Evolutionary conservation across 2,329 filamentous ascomycete genomes (phyloP), one percentile per base, ranked within the genome.

Genomic region (Hyphodiscus sp.): DNA sequence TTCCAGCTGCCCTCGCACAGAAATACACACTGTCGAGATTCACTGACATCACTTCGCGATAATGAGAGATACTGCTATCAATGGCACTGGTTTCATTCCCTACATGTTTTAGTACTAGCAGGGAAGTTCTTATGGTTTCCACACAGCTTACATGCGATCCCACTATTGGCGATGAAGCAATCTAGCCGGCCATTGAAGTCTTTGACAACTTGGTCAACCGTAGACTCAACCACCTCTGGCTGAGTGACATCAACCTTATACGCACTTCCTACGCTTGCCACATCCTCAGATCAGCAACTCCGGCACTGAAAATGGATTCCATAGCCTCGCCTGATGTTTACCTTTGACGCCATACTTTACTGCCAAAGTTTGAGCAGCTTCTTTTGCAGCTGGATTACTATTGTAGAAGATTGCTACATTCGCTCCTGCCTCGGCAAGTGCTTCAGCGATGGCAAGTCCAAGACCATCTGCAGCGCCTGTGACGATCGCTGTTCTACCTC

Each of bases 1-100:
- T 72, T 8, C 83, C 87, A 0, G 86, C 87, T 0, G 81, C 83
- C 63, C 79, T 80, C 41, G 87, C 87, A 65, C 83, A 89, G 77
- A 88, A 92, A 71, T 87, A 90, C 41, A 86, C 86, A 49, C 86
- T 85, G 68, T 89, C 86, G 15, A 92, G 71, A 68, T 94, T 87
- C 48, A 86, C 85, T 46, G 76, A 73, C 60, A 90, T 76, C 41
- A 92, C 85, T 56, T 82, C 79, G 48, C 77, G 76, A 71, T 87
- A 88, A 63, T 82, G 79, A 18, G 82, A 77, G 18, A 84, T 66
- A 5, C 80, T 72, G 20, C 83, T 85, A 57, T 88, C 83, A 15
- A 38, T 13, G 11, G 33, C 33, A n/a, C 11, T 38, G 2, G 33
- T 38, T 13, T 38, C 33, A 8, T 26, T 26, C 23, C 23, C 23